phyloP scores from a whole-genome alignment of 257 asterid species.

The Rauvolfia tetraphylla region DNA sequence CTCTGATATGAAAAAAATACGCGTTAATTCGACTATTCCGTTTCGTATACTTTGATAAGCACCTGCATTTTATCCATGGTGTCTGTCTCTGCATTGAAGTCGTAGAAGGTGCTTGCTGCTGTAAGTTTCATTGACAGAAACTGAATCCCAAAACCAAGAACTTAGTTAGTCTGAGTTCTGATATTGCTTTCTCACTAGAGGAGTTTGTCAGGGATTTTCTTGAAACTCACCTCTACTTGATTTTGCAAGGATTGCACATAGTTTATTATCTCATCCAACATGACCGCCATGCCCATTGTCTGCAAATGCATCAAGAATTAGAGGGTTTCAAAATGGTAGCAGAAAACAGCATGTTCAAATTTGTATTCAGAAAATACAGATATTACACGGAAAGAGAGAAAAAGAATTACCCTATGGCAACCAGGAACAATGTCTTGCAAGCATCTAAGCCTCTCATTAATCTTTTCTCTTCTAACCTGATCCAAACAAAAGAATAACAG shows the following conservation, averaged over 20 bases:
- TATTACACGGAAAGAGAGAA: neutral
- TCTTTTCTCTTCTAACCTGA: slow-evolving; percentile 89
- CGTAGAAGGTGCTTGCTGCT: slow-evolving; percentile 63
- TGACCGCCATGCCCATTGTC: slow-evolving; percentile 96
- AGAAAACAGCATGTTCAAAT: too few species aligned
- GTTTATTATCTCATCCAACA: slow-evolving; percentile 89
- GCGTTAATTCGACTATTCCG: neutral
- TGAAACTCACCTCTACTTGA: slow-evolving; percentile 74
- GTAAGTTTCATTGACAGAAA: slow-evolving; percentile 85
- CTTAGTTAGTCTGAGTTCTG: neutral
- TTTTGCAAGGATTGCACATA: slow-evolving; percentile 87
- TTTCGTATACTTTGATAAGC: neutral
- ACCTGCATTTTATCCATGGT: slow-evolving; percentile 56
- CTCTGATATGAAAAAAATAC: too few species aligned
- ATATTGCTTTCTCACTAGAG: neutral
- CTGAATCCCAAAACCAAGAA: slow-evolving; percentile 31
- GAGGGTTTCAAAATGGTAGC: neutral
- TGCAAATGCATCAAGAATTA: slow-evolving; percentile 33
- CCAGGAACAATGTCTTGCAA: slow-evolving; percentile 95
- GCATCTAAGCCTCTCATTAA: slow-evolving; percentile 73
- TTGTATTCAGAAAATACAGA: neutral
- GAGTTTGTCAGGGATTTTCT: neutral
- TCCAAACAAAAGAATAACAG: neutral
- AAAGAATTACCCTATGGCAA: slow-evolving; percentile 62
- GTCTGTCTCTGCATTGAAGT: slow-evolving; percentile 59